Evolutionary conservation across 2,329 filamentous ascomycete genomes (phyloP).

Genomic region (Ascochyta koolunga): DNA sequence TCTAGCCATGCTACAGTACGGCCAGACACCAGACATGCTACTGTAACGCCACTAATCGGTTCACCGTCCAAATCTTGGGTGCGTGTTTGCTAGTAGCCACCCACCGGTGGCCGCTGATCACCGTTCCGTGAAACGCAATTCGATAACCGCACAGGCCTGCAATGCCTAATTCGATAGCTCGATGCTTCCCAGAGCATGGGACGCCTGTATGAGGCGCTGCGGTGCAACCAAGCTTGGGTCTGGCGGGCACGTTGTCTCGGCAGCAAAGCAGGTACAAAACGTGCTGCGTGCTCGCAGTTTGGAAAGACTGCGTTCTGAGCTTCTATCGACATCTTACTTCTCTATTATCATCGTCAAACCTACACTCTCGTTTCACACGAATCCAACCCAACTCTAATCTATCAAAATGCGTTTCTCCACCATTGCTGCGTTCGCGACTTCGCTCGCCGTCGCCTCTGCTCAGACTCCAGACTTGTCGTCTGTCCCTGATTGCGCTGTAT

Average conservation of each 20-base stretch:
- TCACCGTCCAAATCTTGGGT: constrained; percentile 1
- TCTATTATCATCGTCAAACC: not conserved
- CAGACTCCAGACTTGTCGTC: constrained; percentile 29
- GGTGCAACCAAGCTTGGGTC: constrained; percentile 10
- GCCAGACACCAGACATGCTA: constrained; percentile 9
- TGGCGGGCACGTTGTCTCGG: constrained; percentile 6
- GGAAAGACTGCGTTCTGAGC: not conserved
- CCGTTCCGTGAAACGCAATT: constrained; percentile 9
- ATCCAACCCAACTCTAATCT: not conserved
- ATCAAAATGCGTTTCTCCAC: constrained; percentile 42
- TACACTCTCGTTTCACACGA: constrained; percentile 9
- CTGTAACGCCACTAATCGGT: constrained; percentile 1
- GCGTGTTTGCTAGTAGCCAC: not conserved
- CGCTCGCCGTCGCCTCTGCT: constrained; percentile 34
- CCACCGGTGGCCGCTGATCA: constrained; percentile 1
- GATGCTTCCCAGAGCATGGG: not conserved
- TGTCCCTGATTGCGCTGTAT: constrained; percentile 45
- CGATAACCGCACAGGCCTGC: constrained; percentile 6
- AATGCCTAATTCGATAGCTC: constrained; percentile 12
- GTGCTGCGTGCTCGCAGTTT: not conserved
- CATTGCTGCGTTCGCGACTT: constrained; percentile 34
- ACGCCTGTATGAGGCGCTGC: constrained; percentile 4
- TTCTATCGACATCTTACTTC: constrained; percentile 1
- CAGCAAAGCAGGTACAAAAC: constrained; percentile 15
- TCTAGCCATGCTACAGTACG: constrained; percentile 6